phyloP scores from a whole-genome alignment of 768 basidiomycete genomes.

The Kwoniella europaea region DNA sequence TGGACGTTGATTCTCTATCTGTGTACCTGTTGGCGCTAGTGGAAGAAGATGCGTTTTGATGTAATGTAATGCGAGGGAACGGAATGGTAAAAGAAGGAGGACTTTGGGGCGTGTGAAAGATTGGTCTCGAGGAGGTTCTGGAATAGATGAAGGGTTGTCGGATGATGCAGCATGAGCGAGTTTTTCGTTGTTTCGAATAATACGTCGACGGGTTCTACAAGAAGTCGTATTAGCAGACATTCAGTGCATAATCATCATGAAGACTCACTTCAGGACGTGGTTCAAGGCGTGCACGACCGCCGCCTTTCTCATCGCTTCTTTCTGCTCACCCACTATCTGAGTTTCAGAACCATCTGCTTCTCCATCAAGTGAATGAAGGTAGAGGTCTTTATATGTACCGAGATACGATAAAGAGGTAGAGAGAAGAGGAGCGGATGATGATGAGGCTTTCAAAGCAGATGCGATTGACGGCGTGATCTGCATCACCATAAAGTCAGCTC shows the following conservation, averaged over 20 bases:
- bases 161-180: constrained; percentile 67
- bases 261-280: constrained; percentile 80
- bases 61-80: constrained; percentile 84
- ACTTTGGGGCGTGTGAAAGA: constrained; percentile 96
- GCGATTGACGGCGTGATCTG: constrained; percentile 61
- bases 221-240: too few relatives aligned
- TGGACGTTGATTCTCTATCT: constrained; percentile 84
- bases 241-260: not conserved
- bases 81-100: constrained; percentile 89
- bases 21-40: constrained; percentile 71
- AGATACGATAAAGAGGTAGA: constrained; percentile 66
- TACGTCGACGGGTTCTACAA: constrained; percentile 81
- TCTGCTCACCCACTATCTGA: constrained; percentile 58
- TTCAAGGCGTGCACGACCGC: constrained; percentile 80
- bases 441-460: constrained; percentile 63
- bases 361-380: constrained; percentile 69
- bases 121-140: constrained; percentile 77
- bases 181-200: constrained; percentile 93
- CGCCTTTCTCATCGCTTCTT: constrained; percentile 69
- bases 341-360: constrained; percentile 60
- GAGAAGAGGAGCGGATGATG: constrained; percentile 30
- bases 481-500: not conserved
- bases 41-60: constrained; percentile 74
- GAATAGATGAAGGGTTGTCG: constrained; percentile 67
- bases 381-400: constrained; percentile 74